Base-by-base conservation (phyloP, 495 filamentous ascomycete species). In the Thozetella sp. region DNA sequence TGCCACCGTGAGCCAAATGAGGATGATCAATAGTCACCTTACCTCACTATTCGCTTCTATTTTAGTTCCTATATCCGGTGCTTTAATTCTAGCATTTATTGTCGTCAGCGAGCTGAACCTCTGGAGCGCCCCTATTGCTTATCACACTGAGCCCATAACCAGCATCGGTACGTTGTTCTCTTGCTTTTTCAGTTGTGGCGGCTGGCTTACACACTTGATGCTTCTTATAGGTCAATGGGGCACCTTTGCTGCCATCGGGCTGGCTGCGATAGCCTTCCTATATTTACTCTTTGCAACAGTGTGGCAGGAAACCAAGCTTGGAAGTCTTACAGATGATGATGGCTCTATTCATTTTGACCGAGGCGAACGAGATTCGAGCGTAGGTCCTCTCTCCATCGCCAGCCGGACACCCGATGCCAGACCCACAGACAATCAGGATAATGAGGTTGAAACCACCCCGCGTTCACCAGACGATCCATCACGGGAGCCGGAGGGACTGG, bases 61-160 rank as follows among this genome's bases (percentile, higher is more conserved):
- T 15, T 81, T 83, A 55, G 68, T 84, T 45, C 84, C 84, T 0
- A 54, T 88, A 0, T 85, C 85, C 25, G 73, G 68, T 26, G 82
- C 71, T 53, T 82, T 79, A 17, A 79, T 87, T 3, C 51, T 86
- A 10, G 80, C 78, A 2, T 79, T 88, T 51, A 65, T 88, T 53
- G 63, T 83, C 22, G 67, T 80, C 9, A 84, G 86, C 13, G 86
- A 87, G 61, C 70, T 71, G 59, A 88, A 88, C 58, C 85, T 88
- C 60, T 86, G 70, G 60, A 87, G 82, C 54, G 0, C 2, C 0
- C 75, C 75, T 55, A 75, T 87, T 20, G 53, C 26, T 0, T 84
- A 80, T 62, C 78, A 86, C 46, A 86, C 83, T 0, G 85, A 88
- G 62, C 82, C 81, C 0, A 79, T 86, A 10, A 57, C 65, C 4